phyloP scores from a whole-genome alignment of 2,329 filamentous ascomycete genomes.

The Aspergillus quadrilineatus region DNA sequence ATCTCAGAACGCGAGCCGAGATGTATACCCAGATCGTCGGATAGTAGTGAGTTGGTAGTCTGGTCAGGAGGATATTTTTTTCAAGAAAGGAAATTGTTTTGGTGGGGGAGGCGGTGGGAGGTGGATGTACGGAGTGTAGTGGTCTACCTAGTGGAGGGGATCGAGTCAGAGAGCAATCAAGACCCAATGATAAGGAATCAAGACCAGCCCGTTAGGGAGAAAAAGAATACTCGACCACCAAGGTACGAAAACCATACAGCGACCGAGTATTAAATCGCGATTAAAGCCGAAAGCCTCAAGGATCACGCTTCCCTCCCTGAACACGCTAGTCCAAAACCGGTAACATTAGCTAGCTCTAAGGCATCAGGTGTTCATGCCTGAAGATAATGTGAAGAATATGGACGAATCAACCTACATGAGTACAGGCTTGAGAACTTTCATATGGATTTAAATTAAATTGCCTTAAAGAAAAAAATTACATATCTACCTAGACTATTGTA shows the following conservation, averaged over 20 bases:
- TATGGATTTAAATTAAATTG: background rate
- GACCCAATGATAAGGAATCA: background rate
- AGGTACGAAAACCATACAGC: background rate
- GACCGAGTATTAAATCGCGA: background rate
- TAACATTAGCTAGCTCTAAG: conserved; percentile 11
- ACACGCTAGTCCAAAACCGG: conserved; percentile 20
- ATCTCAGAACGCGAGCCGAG: conserved; percentile 15
- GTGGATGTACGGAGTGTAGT: conserved; percentile 10
- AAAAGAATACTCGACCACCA: background rate
- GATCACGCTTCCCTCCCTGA: background rate
- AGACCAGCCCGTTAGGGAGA: background rate
- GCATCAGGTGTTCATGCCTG: background rate
- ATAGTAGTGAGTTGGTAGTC: conserved; percentile 17
- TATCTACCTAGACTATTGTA: conserved; percentile 5
- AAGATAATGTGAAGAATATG: too few species aligned
- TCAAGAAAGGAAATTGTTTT: conserved; percentile 21
- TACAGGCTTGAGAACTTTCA: too few species aligned
- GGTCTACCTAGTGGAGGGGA: background rate
- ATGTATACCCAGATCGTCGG: conserved; percentile 16
- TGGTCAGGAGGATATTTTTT: conserved; percentile 21
- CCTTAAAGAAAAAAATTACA: background rate
- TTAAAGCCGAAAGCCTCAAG: conserved; percentile 2
- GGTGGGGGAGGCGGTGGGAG: conserved; percentile 20
- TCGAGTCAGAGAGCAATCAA: background rate
- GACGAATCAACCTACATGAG: background rate